phyloP scores from a whole-genome alignment of 1,284 basidiomycete genomes.

The Boletellus deceptivus region DNA sequence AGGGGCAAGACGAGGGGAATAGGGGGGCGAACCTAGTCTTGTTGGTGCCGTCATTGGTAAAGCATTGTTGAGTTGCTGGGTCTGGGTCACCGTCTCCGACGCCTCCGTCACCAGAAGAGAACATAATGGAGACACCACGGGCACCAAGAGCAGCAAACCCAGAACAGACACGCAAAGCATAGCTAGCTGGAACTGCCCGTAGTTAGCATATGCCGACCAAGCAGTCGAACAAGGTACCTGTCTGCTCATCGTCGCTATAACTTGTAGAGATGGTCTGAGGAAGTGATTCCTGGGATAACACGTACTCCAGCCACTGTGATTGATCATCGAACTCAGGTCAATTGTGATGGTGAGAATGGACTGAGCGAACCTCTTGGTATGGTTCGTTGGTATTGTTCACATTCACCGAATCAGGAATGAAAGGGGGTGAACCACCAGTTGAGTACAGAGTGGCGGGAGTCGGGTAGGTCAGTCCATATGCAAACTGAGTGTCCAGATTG shows the following conservation, averaged over 20 bases:
- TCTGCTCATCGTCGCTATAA: constrained; percentile 68
- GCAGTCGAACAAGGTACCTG: constrained; percentile 36
- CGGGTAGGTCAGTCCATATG: constrained; percentile 55
- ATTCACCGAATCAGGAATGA: constrained; percentile 44
- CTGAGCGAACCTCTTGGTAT: constrained; percentile 32
- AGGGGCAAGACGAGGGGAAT: constrained; percentile 53
- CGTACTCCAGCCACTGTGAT: constrained; percentile 58
- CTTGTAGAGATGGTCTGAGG: constrained; percentile 28
- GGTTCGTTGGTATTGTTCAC: constrained; percentile 61
- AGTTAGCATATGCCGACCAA: constrained; percentile 1
- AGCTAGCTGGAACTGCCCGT: constrained; percentile 53
- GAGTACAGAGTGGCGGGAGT: constrained; percentile 56
- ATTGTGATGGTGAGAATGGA: not conserved
- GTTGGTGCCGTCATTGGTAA: constrained; percentile 59
- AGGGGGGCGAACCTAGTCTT: constrained; percentile 53
- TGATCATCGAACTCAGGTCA: constrained; percentile 3
- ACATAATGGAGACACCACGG: constrained; percentile 60
- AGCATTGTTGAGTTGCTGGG: constrained; percentile 51
- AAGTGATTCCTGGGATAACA: constrained; percentile 39
- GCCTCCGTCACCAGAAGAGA: constrained; percentile 66
- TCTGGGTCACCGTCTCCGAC: constrained; percentile 59
- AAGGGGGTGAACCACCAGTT: constrained; percentile 60
- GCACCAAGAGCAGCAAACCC: constrained; percentile 58
- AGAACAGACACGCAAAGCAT: constrained; percentile 60
- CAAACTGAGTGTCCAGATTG: constrained; percentile 69